Conservation (phyloP, 2,329 filamentous ascomycete genomes). For the Rosellinia necatrix region DNA sequence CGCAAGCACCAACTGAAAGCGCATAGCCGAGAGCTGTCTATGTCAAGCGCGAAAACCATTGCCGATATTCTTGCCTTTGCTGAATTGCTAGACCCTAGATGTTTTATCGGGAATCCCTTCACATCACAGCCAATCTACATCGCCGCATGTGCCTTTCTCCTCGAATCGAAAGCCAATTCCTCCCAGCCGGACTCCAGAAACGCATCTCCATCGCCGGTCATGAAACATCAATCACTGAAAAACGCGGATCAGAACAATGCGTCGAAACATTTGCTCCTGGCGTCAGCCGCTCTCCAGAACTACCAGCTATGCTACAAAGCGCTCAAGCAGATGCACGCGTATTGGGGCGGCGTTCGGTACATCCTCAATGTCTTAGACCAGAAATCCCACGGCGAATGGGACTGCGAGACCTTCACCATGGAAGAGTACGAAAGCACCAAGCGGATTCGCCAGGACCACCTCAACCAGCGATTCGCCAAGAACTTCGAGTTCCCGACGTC, state of each 20-base stretch:
- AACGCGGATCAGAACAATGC: slow-evolving; percentile 43
- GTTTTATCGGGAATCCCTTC: slow-evolving; percentile 86
- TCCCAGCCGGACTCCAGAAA: slow-evolving; percentile 69
- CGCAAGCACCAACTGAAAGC: slow-evolving; percentile 73
- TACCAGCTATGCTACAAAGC: slow-evolving; percentile 88
- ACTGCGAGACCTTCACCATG: slow-evolving; percentile 68
- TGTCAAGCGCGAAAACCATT: slow-evolving; percentile 90
- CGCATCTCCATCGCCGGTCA: slow-evolving; percentile 51
- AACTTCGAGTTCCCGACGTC: slow-evolving; percentile 52
- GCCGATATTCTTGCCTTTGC: slow-evolving; percentile 87
- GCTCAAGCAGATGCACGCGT: slow-evolving; percentile 76
- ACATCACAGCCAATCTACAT: slow-evolving; percentile 92
- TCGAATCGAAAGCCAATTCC: slow-evolving; percentile 76
- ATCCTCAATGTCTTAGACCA: slow-evolving; percentile 86
- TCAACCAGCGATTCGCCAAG: slow-evolving; percentile 49
- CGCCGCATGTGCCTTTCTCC: slow-evolving; percentile 84
- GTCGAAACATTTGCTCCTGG: slow-evolving; percentile 74
- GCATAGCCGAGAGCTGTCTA: slow-evolving; percentile 79
- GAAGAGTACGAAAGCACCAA: slow-evolving; percentile 81
- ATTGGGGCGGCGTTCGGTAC: slow-evolving; percentile 87
- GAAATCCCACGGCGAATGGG: slow-evolving; percentile 84
- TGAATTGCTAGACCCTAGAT: slow-evolving; percentile 82
- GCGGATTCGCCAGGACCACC: slow-evolving; percentile 51
- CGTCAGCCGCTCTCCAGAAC: slow-evolving; percentile 81
- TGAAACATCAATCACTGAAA: slow-evolving; percentile 33